Evolutionary conservation across 441 rosid species (phyloP), one percentile per base, ranked within the genome.

Genomic region (Rhodomyrtus psidioides): DNA sequence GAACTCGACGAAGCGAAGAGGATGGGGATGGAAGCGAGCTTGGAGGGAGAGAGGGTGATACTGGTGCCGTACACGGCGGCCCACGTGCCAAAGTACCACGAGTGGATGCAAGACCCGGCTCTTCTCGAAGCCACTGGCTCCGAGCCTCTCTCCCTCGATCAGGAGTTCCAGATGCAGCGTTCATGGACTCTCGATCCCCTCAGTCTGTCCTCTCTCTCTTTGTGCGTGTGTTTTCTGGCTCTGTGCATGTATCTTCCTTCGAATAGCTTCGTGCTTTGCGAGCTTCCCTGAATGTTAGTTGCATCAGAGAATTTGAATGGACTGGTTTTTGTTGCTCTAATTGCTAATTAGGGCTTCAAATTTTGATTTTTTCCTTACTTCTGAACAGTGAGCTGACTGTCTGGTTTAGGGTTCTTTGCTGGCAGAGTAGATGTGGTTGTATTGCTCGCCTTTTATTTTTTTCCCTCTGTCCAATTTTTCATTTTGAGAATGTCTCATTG

Each of bases 141-240:
- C 76, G 98, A 96, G 88, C 96, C 98, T n/a, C 97, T 97, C 87
- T 89, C 95, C 82, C 95, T 96, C 5, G 93, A 96, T 42, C 93
- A 96, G 83, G 99, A 96, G 90, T 95, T 90, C 88, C 89, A 91
- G 88, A 94, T 95, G 98, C 98, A 96, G 89, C 91, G 91, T 70
- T 94, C 99, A 6, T 97, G 98, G 99, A 91, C 93, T 88, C 96
- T 91, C 90, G 98, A 96, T 90, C 96, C 98, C 62, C 94, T 90
- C 91, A 96, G 99, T 95, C 85, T 55, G 88, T 85, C 85, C 84
- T 83, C 83, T 83, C 49, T 53, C 70, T 34, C 39, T 57, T 21
- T 60, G 39, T 1, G 39, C 0, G 39, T 39, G 0, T 21, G 79
- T 39, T 70, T 1, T 17, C 46, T 19, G 26, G 46, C 46, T 65